Conservation (phyloP, 2,329 filamentous ascomycete species). For the Thielaviopsis populi region DNA sequence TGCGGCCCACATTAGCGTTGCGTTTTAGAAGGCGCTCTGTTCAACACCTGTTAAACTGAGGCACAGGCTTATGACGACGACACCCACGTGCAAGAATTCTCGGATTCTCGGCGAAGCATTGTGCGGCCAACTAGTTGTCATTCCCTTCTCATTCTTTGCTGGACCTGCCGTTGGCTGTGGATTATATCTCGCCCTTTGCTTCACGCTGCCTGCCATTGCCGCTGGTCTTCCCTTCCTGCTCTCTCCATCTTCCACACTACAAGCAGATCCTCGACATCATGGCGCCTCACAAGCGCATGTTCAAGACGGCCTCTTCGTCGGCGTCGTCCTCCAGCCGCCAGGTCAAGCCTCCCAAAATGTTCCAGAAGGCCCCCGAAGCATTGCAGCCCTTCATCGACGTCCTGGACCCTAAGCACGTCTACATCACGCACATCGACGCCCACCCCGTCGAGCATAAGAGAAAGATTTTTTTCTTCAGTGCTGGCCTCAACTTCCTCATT, state of each 20-base stretch:
- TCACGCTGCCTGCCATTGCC: conserved; percentile 5
- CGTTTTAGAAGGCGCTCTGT: neutral
- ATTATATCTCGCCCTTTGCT: conserved; percentile 6
- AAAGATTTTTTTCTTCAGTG: conserved; percentile 68
- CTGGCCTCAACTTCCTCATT: conserved; percentile 59
- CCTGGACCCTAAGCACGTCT: conserved; percentile 56
- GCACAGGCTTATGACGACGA: neutral
- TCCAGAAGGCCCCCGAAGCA: conserved; percentile 47
- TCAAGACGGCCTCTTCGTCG: conserved; percentile 4
- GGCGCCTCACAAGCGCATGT: conserved; percentile 16
- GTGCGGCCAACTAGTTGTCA: neutral
- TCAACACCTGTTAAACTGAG: conserved; percentile 5
- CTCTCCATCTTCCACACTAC: conserved; percentile 1
- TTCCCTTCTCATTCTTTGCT: neutral
- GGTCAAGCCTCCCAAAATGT: conserved; percentile 44
- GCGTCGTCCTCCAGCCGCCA: conserved; percentile 18
- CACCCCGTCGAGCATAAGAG: conserved; percentile 57
- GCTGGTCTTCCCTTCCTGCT: neutral
- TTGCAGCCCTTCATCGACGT: conserved; percentile 51
- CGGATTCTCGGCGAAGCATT: neutral
- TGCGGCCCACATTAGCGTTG: neutral
- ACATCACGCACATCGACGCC: conserved; percentile 70
- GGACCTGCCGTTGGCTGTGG: neutral
- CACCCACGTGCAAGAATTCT: neutral
- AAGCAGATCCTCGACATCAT: conserved; percentile 19